Base-by-base conservation (phyloP, 73 alveolate genomes). In the Durusdinium trenchii region DNA sequence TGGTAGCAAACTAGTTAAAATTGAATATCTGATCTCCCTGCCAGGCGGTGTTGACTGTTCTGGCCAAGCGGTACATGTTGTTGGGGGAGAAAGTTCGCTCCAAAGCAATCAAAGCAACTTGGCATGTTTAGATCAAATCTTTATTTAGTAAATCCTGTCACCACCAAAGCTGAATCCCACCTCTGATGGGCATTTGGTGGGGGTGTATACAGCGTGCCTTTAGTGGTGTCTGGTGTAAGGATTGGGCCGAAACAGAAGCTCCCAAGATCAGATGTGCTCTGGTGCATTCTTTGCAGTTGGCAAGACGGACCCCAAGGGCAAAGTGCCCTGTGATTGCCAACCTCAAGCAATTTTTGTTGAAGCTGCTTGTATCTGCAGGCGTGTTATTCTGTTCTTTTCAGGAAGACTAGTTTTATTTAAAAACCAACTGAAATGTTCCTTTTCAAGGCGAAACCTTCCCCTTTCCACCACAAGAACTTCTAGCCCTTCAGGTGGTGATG, bases 1-100 rank as follows among this genome's bases (percentile, higher is more conserved):
- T n/a, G n/a, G n/a, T n/a, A n/a, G n/a, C n/a, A n/a, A n/a, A n/a
- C n/a, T n/a, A n/a, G n/a, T n/a, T n/a, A n/a, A n/a, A n/a, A n/a
- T n/a, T n/a, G n/a, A n/a, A n/a, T n/a, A n/a, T n/a, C n/a, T n/a
- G n/a, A 32, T 32, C 73, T 60, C 73, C 73, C 73, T 60, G 73
- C 18, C 73, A 71, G 84, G 84, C 84, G 26, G 84, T 71, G 84
- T 32, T 71, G 51, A 47, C 51, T 26, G 51, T 71, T 10, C 50
- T 71, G 84, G 50, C 52, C 16, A 71, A 71, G 84, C 84, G 84
- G 43, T 71, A 71, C 52, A 7, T 71, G 84, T 51, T 71, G 9
- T 51, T 71, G 84, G 84, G 84, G 7, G 30, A 36, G 51, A 38
- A 35, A 38, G 84, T 32, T 7, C 50, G 84, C 26, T n/a, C 84